A percentile compares a stretch with the other conserved stretches of the same genome.
Evolutionary conservation across 2,329 filamentous ascomycete genomes (phyloP).

Genomic region (Hirsutella thompsonii): DNA sequence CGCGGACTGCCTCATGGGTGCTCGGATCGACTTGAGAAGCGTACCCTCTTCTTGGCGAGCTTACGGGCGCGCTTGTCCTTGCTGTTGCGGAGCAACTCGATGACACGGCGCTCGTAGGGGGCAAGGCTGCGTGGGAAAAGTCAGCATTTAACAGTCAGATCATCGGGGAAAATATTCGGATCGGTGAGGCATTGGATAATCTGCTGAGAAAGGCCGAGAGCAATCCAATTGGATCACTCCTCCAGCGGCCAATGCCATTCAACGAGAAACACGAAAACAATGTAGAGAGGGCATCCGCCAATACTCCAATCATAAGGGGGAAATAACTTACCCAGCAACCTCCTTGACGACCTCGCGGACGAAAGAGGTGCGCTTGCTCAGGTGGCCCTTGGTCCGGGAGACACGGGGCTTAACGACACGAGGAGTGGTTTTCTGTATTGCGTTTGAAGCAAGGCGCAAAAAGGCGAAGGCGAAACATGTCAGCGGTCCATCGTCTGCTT

Average conservation of each 20-base stretch:
- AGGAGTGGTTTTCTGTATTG: conserved; percentile 65
- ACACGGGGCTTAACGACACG: conserved; percentile 68
- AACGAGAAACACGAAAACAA: no score
- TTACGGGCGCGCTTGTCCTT: conserved; percentile 99
- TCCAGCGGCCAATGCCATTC: no score
- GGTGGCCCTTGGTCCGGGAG: conserved; percentile 82
- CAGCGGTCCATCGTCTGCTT: conserved; percentile 50
- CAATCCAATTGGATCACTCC: no score
- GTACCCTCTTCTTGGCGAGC: conserved; percentile 97
- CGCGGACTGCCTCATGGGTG: not conserved
- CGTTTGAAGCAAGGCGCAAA: conserved; percentile 9
- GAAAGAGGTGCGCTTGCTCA: conserved; percentile 94
- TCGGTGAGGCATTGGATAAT: not conserved
- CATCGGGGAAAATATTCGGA: not conserved
- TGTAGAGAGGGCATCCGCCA: no score
- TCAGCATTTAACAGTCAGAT: no score
- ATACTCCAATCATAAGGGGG: not conserved
- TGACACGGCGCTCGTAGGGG: conserved; percentile 95
- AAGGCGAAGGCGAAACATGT: conserved; percentile 24
- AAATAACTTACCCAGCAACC: conserved; percentile 69
- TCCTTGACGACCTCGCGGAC: conserved; percentile 97
- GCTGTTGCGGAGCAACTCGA: conserved; percentile 97
- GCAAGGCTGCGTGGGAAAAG: conserved; percentile 47
- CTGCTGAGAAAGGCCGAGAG: no score
- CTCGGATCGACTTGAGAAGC: conserved; percentile 22